Evolutionary conservation across 129 eudicot genomes (phyloP).

Genomic region (Oenanthe sinensis): DNA sequence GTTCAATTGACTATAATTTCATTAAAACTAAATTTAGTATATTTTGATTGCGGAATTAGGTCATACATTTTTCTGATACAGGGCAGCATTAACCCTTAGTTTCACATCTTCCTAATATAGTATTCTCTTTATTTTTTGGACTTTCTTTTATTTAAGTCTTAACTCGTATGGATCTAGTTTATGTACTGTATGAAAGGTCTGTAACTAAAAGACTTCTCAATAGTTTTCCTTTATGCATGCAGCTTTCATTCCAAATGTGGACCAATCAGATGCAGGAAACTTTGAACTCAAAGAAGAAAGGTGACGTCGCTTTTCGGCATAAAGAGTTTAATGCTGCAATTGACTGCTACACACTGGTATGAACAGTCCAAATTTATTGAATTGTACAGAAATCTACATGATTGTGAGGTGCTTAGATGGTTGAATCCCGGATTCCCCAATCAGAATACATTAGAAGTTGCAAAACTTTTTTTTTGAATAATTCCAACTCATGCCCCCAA

Average conservation of each 20-base stretch:
- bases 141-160: background rate
- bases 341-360: slow-evolving; percentile 74
- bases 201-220: background rate
- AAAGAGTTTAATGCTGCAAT: slow-evolving; percentile 76
- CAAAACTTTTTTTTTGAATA: background rate
- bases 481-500: background rate
- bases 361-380: background rate
- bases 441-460: background rate
- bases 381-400: background rate
- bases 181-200: background rate
- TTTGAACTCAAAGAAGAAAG: slow-evolving; percentile 79
- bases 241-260: slow-evolving; percentile 97
- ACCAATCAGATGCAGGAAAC: slow-evolving; percentile 88
- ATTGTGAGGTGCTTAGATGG: background rate
- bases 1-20: background rate
- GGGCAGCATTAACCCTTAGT: background rate
- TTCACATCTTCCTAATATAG: background rate
- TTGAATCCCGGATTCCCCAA: background rate
- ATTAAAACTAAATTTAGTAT: background rate
- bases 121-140: background rate
- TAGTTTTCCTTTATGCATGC: slow-evolving; percentile 7
- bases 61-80: background rate
- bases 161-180: background rate
- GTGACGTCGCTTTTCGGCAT: slow-evolving; percentile 80
- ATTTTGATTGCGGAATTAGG: background rate